Conservation (phyloP, 495 filamentous ascomycete genomes). For the Xylaria sp. region DNA sequence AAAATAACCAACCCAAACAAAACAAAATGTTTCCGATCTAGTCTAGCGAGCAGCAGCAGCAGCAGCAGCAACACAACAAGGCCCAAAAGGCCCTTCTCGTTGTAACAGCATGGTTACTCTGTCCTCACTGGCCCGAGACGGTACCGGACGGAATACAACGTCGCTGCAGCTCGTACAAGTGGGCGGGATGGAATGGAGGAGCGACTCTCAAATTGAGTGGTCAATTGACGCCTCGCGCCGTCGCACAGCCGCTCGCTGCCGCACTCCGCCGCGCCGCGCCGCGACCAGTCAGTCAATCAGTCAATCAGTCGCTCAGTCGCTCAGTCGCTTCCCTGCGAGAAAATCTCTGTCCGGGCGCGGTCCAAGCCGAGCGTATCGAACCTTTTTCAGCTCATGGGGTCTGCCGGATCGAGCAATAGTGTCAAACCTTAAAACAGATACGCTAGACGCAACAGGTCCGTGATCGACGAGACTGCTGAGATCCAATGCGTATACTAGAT, state of each 20-base stretch:
- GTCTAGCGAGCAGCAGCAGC: conserved; percentile 13
- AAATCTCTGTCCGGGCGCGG: conserved; percentile 24
- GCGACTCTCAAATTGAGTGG: conserved; percentile 9
- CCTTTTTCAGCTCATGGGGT: conserved; percentile 21
- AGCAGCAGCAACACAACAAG: no score
- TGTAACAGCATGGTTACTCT: not conserved
- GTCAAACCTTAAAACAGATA: conserved; percentile 14
- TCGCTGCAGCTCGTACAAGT: not conserved
- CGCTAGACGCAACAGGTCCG: conserved; percentile 1
- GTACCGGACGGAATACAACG: conserved; percentile 8
- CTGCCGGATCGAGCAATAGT: not conserved
- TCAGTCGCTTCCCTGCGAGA: conserved; percentile 8
- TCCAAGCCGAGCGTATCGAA: conserved; percentile 13
- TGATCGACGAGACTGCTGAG: conserved; percentile 16
- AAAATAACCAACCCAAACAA: not conserved
- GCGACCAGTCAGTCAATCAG: no score
- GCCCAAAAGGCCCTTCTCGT: not conserved
- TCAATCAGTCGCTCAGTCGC: no score
- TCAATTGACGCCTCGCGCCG: conserved; percentile 18
- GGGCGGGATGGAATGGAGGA: conserved; percentile 12
- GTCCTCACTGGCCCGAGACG: not conserved
- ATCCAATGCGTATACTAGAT: not conserved
- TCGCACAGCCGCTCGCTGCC: conserved; percentile 15
- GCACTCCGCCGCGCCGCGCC: conserved; percentile 7
- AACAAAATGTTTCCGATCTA: not conserved